Evolutionary conservation across 306 rosid genomes (phyloP).

Genomic region (Vicia faba): DNA sequence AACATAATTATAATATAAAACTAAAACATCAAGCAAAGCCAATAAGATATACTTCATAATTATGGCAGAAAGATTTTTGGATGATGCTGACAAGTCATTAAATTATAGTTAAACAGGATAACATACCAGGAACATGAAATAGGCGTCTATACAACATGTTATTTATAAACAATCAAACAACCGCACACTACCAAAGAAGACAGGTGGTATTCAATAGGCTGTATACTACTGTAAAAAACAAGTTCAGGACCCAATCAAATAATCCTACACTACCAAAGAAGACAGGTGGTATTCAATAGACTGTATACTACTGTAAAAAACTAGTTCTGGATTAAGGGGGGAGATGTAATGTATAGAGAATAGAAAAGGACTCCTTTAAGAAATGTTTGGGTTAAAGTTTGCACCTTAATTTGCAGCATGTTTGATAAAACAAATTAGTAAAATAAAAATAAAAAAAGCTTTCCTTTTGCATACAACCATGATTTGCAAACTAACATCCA

Average conservation of each 20-base stretch:
- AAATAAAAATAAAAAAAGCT: not conserved
- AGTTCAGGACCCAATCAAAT: not conserved
- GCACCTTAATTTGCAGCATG: not conserved
- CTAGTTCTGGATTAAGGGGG: not conserved
- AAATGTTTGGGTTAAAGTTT: not conserved
- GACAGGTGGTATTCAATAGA: constrained; percentile 11
- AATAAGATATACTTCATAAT: constrained; percentile 8
- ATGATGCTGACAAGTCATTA: constrained; percentile 18
- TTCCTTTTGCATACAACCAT: not conserved
- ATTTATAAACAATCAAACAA: not conserved
- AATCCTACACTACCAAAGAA: constrained; percentile 9
- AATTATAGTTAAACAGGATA: constrained; percentile 13
- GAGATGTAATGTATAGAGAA: not conserved
- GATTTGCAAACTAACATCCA: constrained; percentile 5
- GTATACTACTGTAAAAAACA: constrained; percentile 6
- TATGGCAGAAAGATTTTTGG: constrained; percentile 24
- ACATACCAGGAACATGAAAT: constrained; percentile 24
- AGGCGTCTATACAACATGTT: not conserved
- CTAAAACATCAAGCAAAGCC: constrained; percentile 34
- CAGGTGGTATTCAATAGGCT: constrained; percentile 4
- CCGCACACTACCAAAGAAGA: constrained; percentile 14
- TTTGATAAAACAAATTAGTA: not conserved
- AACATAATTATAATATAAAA: constrained; percentile 34
- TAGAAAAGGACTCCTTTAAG: constrained; percentile 20
- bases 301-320: constrained; percentile 3